A percentile compares a stretch with the other conserved stretches of the same genome.
These are phyloP conservation scores for Papiliotrema nemorosa DNA, from an alignment of 1,284 basidiomycete species.

Conservation along the genomic window DNA sequence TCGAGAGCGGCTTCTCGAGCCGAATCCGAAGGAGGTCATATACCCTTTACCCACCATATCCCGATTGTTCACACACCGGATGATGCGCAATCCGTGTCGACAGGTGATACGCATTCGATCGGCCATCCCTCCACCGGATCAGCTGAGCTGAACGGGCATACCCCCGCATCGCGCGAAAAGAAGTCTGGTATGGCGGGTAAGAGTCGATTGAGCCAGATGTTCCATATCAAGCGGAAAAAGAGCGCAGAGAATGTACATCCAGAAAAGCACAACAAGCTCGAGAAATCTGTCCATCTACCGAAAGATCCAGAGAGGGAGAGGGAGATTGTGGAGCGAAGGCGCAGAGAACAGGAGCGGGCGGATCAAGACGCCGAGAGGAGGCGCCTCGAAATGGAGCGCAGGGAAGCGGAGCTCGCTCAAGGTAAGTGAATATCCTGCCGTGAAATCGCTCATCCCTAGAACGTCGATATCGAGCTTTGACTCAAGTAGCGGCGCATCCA, in stretches of 20 bases:
- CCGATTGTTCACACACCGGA: slow-evolving; percentile 3
- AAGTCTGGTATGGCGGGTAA: slow-evolving; percentile 2
- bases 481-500: slow-evolving; percentile 44
- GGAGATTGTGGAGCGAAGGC: slow-evolving; percentile 15
- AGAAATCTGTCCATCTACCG: neutral
- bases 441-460: slow-evolving; percentile 23
- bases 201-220: slow-evolving; percentile 21
- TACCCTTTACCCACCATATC: slow-evolving; percentile 40
- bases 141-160: neutral
- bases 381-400: slow-evolving; percentile 31
- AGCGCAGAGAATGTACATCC: slow-evolving; percentile 3
- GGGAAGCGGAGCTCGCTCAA: slow-evolving; percentile 40
- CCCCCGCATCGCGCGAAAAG: neutral
- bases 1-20: slow-evolving; percentile 11
- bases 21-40: slow-evolving; percentile 28
- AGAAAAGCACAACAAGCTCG: slow-evolving; percentile 6
- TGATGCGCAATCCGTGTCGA: neutral
- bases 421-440: slow-evolving; percentile 20
- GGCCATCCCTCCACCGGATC: neutral
- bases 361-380: slow-evolving; percentile 22
- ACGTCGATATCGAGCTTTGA: slow-evolving; percentile 35
- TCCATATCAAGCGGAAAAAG: slow-evolving; percentile 18
- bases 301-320: slow-evolving; percentile 14
- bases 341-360: neutral
- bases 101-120: neutral